Base-by-base conservation (phyloP, 805 yeast species). In the Saccharomycopsis sp. region DNA sequence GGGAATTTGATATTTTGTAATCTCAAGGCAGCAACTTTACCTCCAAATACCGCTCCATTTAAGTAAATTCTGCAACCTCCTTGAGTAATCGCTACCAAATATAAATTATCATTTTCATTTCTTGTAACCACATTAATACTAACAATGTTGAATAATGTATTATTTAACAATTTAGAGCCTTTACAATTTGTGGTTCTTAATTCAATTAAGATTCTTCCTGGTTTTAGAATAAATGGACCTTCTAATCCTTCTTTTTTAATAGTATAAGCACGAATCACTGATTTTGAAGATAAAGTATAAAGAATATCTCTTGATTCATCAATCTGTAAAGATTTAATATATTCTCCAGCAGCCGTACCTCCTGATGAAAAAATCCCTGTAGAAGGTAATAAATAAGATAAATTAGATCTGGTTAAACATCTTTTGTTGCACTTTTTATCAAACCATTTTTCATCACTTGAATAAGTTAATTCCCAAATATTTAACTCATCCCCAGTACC, bases 401-500 rank as follows among this genome's bases (percentile, higher is more conserved):
- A 58, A 0, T 67, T 77, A 49, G 73, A 73, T 60, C 74, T 76
- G 33, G 96, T 86, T 41, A 84, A 68, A 56, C 96, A 86, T 31
- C 79, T 75, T 57, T 87, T 87, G 51, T 75, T 76, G 54, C 94
- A 83, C 51, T 79, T 82, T 53, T 83, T 79, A 47, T 78, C 75
- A 56, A 86, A 86, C 84, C 95, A 89, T 40, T 84, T 79, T 36
- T 86, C 92, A 20, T 81, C 72, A 49, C 79, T 81, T 4, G 88
- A 72, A 56, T 92, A 92, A 44, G 75, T 78, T 40, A 92, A 64
- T 54, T 85, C 89, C 95, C 96, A 92, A 32, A 92, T 67, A 50
- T 88, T 76, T 28, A 67, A 61, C 1, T 87, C 89, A 49, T 83
- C 86, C 17, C 79, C 75, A 31, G 70, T 70, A n/a, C 95, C 94